Conservation (phyloP, 2,329 filamentous ascomycete species). For the Aspergillus sp. region DNA sequence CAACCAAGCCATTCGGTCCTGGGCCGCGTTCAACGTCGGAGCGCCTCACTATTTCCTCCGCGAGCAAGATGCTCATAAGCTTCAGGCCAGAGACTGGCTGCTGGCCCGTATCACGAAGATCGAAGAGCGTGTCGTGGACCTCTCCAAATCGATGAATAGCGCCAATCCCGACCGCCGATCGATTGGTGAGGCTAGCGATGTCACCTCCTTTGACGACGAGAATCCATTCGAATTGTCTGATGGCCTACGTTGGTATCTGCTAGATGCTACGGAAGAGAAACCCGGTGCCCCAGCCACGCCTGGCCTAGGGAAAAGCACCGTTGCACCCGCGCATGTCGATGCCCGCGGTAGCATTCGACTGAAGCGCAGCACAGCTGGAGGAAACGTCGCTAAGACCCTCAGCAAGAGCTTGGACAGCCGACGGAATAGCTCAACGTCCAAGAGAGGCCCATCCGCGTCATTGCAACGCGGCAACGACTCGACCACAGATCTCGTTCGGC, state of each 20-base stretch:
- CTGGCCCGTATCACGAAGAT: conserved; percentile 88
- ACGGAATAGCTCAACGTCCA: conserved; percentile 81
- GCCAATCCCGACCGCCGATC: conserved; percentile 52
- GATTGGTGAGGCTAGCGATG: conserved; percentile 51
- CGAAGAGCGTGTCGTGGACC: conserved; percentile 88
- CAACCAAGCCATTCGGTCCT: conserved; percentile 90
- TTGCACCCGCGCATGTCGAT: conserved; percentile 82
- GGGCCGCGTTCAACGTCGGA: conserved; percentile 97
- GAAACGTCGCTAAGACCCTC: conserved; percentile 72
- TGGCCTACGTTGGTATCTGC: conserved; percentile 90
- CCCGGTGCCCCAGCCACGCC: conserved; percentile 88
- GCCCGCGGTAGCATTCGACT: conserved; percentile 67
- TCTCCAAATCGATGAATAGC: conserved; percentile 71
- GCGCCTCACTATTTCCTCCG: conserved; percentile 96
- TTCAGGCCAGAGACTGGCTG: conserved; percentile 89
- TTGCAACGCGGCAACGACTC: conserved; percentile 33
- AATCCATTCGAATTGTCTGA: conserved; percentile 97
- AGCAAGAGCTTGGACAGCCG: conserved; percentile 89
- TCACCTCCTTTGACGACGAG: conserved; percentile 70
- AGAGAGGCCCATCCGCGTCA: conserved; percentile 57
- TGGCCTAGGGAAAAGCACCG: conserved; percentile 85
- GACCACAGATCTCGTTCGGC: conserved; percentile 32
- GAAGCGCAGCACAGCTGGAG: conserved; percentile 57
- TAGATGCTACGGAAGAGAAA: conserved; percentile 92
- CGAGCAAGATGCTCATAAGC: conserved; percentile 83